These are phyloP conservation scores for Picea abies DNA, from an alignment of 83 land plant genomes.

Conservation along the genomic window DNA sequence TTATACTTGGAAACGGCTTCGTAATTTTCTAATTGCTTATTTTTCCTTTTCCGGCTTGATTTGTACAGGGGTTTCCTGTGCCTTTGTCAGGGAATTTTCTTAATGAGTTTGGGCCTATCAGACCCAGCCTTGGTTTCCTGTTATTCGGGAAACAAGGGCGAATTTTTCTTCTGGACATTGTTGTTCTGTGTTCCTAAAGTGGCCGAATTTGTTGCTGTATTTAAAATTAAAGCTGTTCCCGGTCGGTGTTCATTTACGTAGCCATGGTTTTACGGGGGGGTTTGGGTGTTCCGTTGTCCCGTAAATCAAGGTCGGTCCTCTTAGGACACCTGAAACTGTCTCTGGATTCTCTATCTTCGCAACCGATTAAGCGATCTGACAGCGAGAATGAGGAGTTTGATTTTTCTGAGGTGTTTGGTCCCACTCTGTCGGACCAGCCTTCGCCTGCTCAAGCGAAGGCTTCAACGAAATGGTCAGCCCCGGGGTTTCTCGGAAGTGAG, in stretches of 20 bases:
- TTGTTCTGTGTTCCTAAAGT: slow-evolving; percentile 47
- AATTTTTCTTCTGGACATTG: slow-evolving; percentile 38
- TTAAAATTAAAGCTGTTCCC: slow-evolving; percentile 29
- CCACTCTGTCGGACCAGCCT: slow-evolving; percentile 20
- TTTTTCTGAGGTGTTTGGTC: slow-evolving; percentile 67
- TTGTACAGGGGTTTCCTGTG: neutral
- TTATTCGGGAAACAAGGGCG: slow-evolving; percentile 53
- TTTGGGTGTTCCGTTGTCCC: neutral
- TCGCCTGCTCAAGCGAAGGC: slow-evolving; percentile 5
- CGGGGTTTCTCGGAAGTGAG: slow-evolving; percentile 16
- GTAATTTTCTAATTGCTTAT: too few relatives aligned
- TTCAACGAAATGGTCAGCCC: slow-evolving; percentile 18
- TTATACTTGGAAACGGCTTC: too few relatives aligned
- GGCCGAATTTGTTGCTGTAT: slow-evolving; percentile 32
- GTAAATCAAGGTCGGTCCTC: slow-evolving; percentile 27
- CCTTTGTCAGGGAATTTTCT: neutral
- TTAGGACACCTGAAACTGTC: slow-evolving; percentile 22
- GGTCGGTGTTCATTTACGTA: slow-evolving; percentile 30
- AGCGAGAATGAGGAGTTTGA: slow-evolving; percentile 39
- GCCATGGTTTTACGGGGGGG: slow-evolving; percentile 6
- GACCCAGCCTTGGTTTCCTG: slow-evolving; percentile 56
- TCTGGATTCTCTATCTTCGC: slow-evolving; percentile 1
- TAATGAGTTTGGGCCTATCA: neutral
- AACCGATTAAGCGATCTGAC: slow-evolving; percentile 7
- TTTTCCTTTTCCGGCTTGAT: too few relatives aligned